A percentile compares a stretch with the other conserved stretches of the same genome.
Evolutionary conservation across 1,284 basidiomycete species (phyloP).

Genomic region (Cryptococcus hybrid): DNA sequence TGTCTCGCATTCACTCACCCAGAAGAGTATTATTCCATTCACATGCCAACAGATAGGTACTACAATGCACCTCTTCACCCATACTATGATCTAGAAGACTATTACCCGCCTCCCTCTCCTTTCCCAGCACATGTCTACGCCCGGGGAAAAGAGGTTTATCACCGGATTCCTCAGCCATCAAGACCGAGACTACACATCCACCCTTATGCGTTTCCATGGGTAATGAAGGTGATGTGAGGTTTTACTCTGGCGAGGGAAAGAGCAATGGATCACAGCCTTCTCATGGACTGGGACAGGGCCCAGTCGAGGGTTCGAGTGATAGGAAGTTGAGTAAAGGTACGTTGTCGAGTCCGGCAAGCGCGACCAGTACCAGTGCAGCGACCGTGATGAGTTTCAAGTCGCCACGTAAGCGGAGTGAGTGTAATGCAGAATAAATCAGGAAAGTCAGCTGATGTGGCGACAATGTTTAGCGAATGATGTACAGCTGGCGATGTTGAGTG

Average conservation of each 20-base stretch:
- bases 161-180: not conserved
- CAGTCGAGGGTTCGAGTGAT: not conserved
- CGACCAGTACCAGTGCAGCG: conserved; percentile 2
- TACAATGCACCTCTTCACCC: not conserved
- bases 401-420: conserved; percentile 27
- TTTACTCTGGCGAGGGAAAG: no score
- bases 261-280: no score
- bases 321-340: not conserved
- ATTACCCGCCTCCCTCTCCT: not conserved
- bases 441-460: not conserved
- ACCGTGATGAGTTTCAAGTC: conserved; percentile 13
- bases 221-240: not conserved
- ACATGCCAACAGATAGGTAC: not conserved
- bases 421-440: not conserved
- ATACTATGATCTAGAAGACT: not conserved
- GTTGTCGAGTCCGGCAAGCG: conserved; percentile 9
- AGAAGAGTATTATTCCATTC: not conserved
- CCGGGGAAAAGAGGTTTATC: not conserved
- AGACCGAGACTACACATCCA: conserved; percentile 18
- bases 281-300: not conserved
- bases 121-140: not conserved
- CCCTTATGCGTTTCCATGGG: conserved; percentile 14
- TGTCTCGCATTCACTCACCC: not conserved
- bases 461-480: conserved; percentile 20
- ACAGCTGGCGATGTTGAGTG: conserved; percentile 20